Conservation (phyloP, 306 rosid genomes). For the Vigna nakashimae region DNA sequence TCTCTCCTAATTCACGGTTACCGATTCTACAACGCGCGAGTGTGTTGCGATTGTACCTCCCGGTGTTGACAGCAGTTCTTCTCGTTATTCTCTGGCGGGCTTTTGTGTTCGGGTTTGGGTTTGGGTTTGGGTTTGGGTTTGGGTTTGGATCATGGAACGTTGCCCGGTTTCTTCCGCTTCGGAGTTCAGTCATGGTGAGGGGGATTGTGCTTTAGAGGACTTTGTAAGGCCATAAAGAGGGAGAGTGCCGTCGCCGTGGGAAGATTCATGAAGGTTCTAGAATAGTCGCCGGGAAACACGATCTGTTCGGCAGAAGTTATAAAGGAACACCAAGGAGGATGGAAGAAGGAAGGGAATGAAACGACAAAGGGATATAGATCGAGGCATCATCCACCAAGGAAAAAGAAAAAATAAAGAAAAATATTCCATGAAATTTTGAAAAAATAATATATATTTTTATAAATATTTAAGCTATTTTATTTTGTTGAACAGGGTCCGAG, state of each 20-base stretch:
- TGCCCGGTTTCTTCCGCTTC: conserved; percentile 47
- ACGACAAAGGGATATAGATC: not conserved
- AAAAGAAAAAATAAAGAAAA: not conserved
- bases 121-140: conserved; percentile 42
- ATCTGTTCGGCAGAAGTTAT: not conserved
- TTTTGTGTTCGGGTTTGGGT: conserved; percentile 1
- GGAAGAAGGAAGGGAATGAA: not conserved
- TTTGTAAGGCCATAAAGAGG: conserved; percentile 56
- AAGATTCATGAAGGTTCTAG: conserved; percentile 52
- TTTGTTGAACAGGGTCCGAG: too few relatives aligned
- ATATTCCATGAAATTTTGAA: not conserved
- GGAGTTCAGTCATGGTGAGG: conserved; percentile 67
- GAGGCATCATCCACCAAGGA: not conserved
- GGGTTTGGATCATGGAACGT: conserved; percentile 8
- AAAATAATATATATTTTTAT: not conserved
- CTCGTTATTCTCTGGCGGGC: conserved; percentile 41
- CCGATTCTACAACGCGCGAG: conserved; percentile 43
- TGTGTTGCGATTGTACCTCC: conserved; percentile 35
- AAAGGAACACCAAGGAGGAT: not conserved
- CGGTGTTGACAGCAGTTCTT: conserved; percentile 28
- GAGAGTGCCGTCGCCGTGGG: conserved; percentile 5
- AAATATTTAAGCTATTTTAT: too few relatives aligned
- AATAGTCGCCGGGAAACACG: conserved; percentile 38
- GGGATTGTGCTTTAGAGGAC: conserved; percentile 4
- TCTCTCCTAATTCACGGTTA: not conserved